A percentile compares a stretch with the other conserved stretches of the same genome.
Conservation (phyloP, 495 filamentous ascomycete genomes). For the Bacidia gigantensis region DNA sequence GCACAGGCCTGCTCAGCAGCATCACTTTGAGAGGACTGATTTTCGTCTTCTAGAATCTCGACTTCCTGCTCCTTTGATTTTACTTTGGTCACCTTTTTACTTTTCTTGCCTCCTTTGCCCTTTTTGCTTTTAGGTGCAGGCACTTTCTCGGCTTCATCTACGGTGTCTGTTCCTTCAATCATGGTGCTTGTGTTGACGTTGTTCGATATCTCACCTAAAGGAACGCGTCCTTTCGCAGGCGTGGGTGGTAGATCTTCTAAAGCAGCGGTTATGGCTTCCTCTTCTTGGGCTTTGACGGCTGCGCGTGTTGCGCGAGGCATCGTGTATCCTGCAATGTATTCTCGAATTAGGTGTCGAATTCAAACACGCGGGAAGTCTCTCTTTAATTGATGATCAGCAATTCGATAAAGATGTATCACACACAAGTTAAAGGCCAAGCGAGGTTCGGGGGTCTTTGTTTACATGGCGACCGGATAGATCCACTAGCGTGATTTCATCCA, state of each 20-base stretch:
- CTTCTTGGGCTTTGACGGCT: slow-evolving; percentile 15
- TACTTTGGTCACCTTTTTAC: slow-evolving; percentile 13
- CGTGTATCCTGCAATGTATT: neutral
- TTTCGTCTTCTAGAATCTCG: slow-evolving; percentile 19
- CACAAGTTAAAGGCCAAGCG: slow-evolving; percentile 1
- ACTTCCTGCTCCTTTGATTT: neutral
- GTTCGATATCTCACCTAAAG: slow-evolving; percentile 17
- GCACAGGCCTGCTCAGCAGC: slow-evolving; percentile 12
- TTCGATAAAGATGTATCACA: too few relatives aligned
- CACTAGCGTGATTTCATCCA: slow-evolving; percentile 6
- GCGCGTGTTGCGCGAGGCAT: slow-evolving; percentile 27
- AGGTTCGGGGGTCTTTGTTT: slow-evolving; percentile 17
- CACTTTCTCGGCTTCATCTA: slow-evolving; percentile 17
- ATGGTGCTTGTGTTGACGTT: slow-evolving; percentile 15
- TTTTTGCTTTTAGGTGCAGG: slow-evolving; percentile 23
- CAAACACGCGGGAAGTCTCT: too few relatives aligned
- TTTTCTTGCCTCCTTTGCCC: slow-evolving; percentile 20
- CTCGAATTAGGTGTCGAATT: too few relatives aligned
- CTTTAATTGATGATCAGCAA: too few relatives aligned
- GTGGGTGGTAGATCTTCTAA: slow-evolving; percentile 12
- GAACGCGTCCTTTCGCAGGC: slow-evolving; percentile 13
- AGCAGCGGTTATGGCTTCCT: slow-evolving; percentile 12
- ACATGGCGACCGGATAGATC: slow-evolving; percentile 17
- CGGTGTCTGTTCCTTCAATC: slow-evolving; percentile 9
- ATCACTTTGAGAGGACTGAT: slow-evolving; percentile 12